phyloP scores from a whole-genome alignment of 306 rosid species.

The Abrus precatorius region DNA sequence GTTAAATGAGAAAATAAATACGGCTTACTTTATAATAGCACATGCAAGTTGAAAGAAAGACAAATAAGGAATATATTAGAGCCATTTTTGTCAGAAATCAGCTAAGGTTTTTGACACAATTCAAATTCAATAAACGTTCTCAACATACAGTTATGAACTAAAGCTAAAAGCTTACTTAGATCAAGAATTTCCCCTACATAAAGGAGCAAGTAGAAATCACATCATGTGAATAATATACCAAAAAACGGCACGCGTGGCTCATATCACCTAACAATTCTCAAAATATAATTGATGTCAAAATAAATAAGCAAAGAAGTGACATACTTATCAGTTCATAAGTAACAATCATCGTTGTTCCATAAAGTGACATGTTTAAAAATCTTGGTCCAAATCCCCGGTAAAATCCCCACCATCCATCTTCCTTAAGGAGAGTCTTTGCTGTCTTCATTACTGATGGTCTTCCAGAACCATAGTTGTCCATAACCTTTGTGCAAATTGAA shows the following conservation, averaged over 20 bases:
- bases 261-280: conserved; percentile 29
- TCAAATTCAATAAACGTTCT: not conserved
- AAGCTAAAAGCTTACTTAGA: not conserved
- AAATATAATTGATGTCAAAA: conserved; percentile 11
- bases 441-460: conserved; percentile 88
- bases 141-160: not conserved
- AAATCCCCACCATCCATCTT: conserved; percentile 95
- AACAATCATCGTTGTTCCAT: conserved; percentile 89
- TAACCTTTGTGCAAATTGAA: conserved; percentile 61
- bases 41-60: not conserved
- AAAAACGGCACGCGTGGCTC: not conserved
- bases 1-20: conserved; percentile 30
- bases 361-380: conserved; percentile 86
- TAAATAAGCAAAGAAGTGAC: conserved; percentile 41
- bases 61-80: not conserved
- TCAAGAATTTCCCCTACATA: not conserved
- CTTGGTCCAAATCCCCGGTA: conserved; percentile 92
- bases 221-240: not conserved
- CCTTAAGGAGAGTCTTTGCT: conserved; percentile 67
- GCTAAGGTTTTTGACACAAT: not conserved
- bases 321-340: conserved; percentile 91
- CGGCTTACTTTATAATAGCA: conserved; percentile 20
- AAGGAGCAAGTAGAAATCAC: conserved; percentile 25
- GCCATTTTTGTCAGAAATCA: not conserved
- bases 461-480: conserved; percentile 79